phyloP scores from a whole-genome alignment of 2,329 filamentous ascomycete species.

The Madurella mycetomatis region DNA sequence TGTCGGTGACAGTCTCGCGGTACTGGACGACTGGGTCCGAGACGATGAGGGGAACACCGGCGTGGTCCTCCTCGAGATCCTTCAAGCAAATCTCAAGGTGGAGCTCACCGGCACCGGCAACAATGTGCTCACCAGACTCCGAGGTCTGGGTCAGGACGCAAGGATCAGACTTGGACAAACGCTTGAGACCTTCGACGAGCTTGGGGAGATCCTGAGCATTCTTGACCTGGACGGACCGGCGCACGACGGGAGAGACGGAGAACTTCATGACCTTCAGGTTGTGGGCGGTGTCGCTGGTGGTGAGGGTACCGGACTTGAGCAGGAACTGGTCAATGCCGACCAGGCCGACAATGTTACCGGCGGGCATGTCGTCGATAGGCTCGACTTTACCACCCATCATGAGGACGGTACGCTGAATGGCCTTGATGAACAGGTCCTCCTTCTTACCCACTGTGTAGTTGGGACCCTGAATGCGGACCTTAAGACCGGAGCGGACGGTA shows the following conservation, averaged over 20 bases:
- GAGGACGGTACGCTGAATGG: conserved; percentile 98
- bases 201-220: conserved; percentile 99
- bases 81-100: conserved; percentile 99
- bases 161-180: conserved; percentile 99
- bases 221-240: conserved; percentile 98
- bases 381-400: conserved; percentile 99
- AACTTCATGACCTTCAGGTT: conserved; percentile 99
- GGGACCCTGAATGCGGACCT: conserved; percentile 99
- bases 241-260: conserved; percentile 98
- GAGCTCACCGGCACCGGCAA: conserved; percentile 98
- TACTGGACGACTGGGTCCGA: conserved; percentile 98
- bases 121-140: conserved; percentile 96
- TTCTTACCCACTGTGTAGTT: conserved; percentile 99
- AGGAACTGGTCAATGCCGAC: conserved; percentile 99
- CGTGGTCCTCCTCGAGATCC: conserved; percentile 99
- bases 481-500: conserved; percentile 95
- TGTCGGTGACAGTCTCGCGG: conserved; percentile 85
- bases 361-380: conserved; percentile 97
- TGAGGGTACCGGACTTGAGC: conserved; percentile 99
- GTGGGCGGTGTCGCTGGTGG: conserved; percentile 94
- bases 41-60: conserved; percentile 94
- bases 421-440: conserved; percentile 99
- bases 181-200: conserved; percentile 99
- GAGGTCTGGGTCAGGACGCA: conserved; percentile 89
- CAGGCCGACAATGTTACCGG: conserved; percentile 99